A percentile compares a stretch with the other conserved stretches of the same genome.
These are phyloP conservation scores for Hypoxylon trugodes DNA, from an alignment of 495 filamentous ascomycete species.

Conservation along the genomic window DNA sequence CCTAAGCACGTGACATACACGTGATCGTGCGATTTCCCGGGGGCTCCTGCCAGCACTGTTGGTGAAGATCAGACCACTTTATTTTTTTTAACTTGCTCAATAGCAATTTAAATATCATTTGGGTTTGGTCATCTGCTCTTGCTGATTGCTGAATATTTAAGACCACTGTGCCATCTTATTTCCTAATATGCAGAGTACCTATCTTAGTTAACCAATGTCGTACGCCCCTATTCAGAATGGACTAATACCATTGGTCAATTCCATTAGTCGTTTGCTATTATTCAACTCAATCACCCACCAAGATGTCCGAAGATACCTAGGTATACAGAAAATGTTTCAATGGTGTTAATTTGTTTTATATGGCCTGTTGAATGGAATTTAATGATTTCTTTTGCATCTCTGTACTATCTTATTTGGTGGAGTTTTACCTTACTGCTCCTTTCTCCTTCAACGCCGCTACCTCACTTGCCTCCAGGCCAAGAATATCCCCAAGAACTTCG, in stretches of 20 bases:
- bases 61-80: constrained; percentile 1
- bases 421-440: constrained; percentile 71
- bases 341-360: too few relatives aligned
- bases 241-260: too few relatives aligned
- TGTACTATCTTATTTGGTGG: background rate
- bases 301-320: too few relatives aligned
- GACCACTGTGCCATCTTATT: too few relatives aligned
- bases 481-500: constrained; percentile 74
- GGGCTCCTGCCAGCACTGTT: background rate
- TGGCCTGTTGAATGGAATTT: too few relatives aligned
- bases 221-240: too few relatives aligned
- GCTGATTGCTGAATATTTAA: background rate
- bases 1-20: constrained; percentile 36
- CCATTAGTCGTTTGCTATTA: too few relatives aligned
- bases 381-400: too few relatives aligned
- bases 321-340: too few relatives aligned
- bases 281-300: too few relatives aligned
- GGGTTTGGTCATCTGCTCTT: background rate
- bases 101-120: background rate
- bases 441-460: constrained; percentile 70
- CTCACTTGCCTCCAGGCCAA: constrained; percentile 68
- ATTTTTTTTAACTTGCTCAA: background rate
- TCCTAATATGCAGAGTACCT: too few relatives aligned
- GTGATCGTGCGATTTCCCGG: constrained; percentile 34
- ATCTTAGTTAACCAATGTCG: too few relatives aligned